Evolutionary conservation across 2,329 filamentous ascomycete genomes (phyloP).

Genomic region (Dryadomyces quercivorus): DNA sequence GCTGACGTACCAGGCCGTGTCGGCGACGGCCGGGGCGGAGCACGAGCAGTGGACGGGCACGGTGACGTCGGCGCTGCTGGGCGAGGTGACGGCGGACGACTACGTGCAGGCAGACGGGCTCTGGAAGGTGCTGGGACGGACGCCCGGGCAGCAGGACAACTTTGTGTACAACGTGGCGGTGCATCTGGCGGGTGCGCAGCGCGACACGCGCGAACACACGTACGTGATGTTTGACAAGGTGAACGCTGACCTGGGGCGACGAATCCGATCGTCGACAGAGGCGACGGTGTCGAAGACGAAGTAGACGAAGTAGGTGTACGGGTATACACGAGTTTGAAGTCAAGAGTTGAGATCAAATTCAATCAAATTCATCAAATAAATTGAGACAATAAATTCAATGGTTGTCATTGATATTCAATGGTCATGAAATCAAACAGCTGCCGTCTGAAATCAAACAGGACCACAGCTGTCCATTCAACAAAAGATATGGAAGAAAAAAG

Average conservation of each 20-base stretch:
- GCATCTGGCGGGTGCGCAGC: conserved; percentile 40
- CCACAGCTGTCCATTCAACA: too few relatives aligned
- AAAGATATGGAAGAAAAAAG: too few relatives aligned
- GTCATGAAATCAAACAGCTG: background rate
- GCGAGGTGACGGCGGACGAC: conserved; percentile 33
- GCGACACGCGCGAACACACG: conserved; percentile 42
- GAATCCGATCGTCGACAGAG: conserved; percentile 41
- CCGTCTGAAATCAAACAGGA: background rate
- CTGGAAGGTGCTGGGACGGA: conserved; percentile 35
- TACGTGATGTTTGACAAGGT: conserved; percentile 50
- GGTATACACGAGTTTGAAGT: too few relatives aligned
- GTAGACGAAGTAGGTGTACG: conserved; percentile 19
- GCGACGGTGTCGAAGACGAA: conserved; percentile 12
- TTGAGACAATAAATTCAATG: too few relatives aligned
- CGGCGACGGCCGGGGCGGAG: conserved; percentile 24
- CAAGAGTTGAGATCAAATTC: too few relatives aligned
- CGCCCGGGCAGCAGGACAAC: conserved; percentile 46
- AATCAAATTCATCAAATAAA: too few relatives aligned
- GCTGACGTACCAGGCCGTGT: conserved; percentile 26
- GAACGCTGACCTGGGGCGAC: conserved; percentile 37
- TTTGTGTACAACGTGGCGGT: conserved; percentile 47
- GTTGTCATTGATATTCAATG: too few relatives aligned
- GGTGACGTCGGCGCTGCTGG: conserved; percentile 29
- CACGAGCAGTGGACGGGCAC: conserved; percentile 36
- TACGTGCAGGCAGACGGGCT: conserved; percentile 35